phyloP scores from a whole-genome alignment of 2,329 filamentous ascomycete species.

The Talaromyces amestolkiae region DNA sequence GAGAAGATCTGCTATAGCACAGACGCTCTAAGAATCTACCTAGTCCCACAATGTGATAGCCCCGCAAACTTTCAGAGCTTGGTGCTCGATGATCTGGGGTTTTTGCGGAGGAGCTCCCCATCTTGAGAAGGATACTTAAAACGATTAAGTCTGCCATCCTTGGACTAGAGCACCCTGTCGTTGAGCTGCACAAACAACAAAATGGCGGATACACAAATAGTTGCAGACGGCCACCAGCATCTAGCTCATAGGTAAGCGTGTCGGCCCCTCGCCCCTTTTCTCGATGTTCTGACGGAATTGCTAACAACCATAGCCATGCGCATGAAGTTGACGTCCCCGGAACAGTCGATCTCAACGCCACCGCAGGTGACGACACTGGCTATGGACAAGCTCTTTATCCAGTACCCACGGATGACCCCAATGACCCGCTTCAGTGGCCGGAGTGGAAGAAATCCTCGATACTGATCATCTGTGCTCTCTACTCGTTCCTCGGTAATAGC shows the following conservation, averaged over 20 bases:
- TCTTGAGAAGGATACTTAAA: not conserved
- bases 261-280: not conserved
- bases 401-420: slow-evolving; percentile 60
- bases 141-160: not conserved
- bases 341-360: slow-evolving; percentile 54
- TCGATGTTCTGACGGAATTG: not conserved
- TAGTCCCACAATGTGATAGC: slow-evolving; percentile 3
- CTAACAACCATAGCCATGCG: slow-evolving; percentile 46
- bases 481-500: slow-evolving; percentile 60
- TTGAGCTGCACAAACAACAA: not conserved
- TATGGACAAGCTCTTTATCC: slow-evolving; percentile 62
- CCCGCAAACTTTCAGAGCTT: not conserved
- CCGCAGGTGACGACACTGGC: slow-evolving; percentile 59
- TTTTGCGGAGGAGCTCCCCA: not conserved
- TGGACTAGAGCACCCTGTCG: not conserved
- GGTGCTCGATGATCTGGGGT: not conserved
- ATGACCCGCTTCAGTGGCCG: slow-evolving; percentile 61
- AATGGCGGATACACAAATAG: not conserved
- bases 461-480: slow-evolving; percentile 53
- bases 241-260: not conserved
- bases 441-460: slow-evolving; percentile 57
- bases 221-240: not conserved
- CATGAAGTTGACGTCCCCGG: slow-evolving; percentile 57
- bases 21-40: not conserved
- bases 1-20: slow-evolving; percentile 1